These are phyloP conservation scores for Ceratocystis diversiconidia DNA, from an alignment of 2,329 filamentous ascomycete species.

Conservation along the genomic window DNA sequence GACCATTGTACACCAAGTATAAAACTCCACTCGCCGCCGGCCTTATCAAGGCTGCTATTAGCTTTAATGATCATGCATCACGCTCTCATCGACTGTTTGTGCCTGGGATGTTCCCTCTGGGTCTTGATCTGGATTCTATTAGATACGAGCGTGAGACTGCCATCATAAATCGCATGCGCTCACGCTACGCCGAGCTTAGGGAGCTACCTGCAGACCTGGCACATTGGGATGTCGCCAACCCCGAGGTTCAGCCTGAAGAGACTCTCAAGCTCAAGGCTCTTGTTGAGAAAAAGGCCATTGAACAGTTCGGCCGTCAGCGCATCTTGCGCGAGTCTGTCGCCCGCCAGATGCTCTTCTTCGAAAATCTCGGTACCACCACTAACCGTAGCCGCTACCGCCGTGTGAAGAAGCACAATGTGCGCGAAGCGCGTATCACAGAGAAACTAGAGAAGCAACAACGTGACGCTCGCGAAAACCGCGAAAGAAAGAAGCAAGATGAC, in stretches of 20 bases:
- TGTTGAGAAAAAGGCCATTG: constrained; percentile 89
- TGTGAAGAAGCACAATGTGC: constrained; percentile 92
- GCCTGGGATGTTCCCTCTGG: constrained; percentile 75
- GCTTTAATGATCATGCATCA: constrained; percentile 63
- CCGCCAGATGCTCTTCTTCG: constrained; percentile 84
- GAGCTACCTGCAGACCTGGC: constrained; percentile 72
- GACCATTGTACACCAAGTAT: constrained; percentile 54
- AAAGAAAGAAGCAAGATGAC: constrained; percentile 94
- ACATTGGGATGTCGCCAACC: constrained; percentile 69
- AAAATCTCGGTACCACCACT: constrained; percentile 93
- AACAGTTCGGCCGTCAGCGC: constrained; percentile 76
- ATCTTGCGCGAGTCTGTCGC: constrained; percentile 75
- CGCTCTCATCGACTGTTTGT: constrained; percentile 67
- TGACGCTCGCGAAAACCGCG: constrained; percentile 84
- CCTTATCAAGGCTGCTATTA: constrained; percentile 46
- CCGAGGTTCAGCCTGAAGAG: constrained; percentile 56
- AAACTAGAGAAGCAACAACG: constrained; percentile 98
- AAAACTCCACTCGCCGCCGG: constrained; percentile 54
- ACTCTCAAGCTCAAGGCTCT: constrained; percentile 75
- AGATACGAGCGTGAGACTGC: constrained; percentile 78
- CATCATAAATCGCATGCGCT: constrained; percentile 77
- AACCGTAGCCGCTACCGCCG: constrained; percentile 83
- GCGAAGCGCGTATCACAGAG: constrained; percentile 92
- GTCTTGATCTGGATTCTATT: constrained; percentile 73
- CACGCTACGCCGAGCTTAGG: constrained; percentile 73